Evolutionary conservation across 108 stramenopile genomes (phyloP).

Genomic region (Epithemia pelagica): DNA sequence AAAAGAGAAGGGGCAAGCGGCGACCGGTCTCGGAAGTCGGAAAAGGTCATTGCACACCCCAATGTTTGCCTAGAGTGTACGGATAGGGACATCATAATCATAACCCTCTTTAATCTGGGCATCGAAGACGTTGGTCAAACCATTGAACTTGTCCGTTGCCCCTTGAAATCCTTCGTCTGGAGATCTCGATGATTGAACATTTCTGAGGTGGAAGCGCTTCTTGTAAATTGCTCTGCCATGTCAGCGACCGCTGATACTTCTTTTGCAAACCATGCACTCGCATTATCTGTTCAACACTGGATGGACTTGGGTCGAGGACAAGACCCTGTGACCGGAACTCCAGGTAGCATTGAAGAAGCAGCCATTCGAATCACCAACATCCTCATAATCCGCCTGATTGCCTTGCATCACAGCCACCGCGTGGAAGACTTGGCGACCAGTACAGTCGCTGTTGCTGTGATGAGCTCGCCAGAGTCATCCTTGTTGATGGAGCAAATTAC

Average conservation of each 20-base stretch:
- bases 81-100: too few relatives aligned
- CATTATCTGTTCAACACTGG: slow-evolving; percentile 16
- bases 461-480: background rate
- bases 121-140: too few relatives aligned
- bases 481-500: background rate
- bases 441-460: background rate
- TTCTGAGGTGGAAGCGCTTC: too few relatives aligned
- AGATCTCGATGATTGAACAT: too few relatives aligned
- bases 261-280: slow-evolving; percentile 14
- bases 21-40: too few relatives aligned
- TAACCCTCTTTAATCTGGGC: too few relatives aligned
- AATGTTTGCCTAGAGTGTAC: too few relatives aligned
- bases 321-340: slow-evolving; percentile 1
- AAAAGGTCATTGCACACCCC: too few relatives aligned
- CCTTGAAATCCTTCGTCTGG: too few relatives aligned
- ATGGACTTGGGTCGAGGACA: slow-evolving; percentile 6
- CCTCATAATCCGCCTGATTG: slow-evolving; percentile 35
- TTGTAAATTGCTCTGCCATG: too few relatives aligned
- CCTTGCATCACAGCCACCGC: slow-evolving; percentile 15
- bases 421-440: slow-evolving; percentile 11
- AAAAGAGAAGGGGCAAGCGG: too few relatives aligned
- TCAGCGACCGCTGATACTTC: background rate
- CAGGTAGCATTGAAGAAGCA: background rate
- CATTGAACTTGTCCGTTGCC: too few relatives aligned
- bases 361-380: slow-evolving; percentile 30